phyloP scores from a whole-genome alignment of 2,329 filamentous ascomycete genomes.

The Fusarium penzigii region DNA sequence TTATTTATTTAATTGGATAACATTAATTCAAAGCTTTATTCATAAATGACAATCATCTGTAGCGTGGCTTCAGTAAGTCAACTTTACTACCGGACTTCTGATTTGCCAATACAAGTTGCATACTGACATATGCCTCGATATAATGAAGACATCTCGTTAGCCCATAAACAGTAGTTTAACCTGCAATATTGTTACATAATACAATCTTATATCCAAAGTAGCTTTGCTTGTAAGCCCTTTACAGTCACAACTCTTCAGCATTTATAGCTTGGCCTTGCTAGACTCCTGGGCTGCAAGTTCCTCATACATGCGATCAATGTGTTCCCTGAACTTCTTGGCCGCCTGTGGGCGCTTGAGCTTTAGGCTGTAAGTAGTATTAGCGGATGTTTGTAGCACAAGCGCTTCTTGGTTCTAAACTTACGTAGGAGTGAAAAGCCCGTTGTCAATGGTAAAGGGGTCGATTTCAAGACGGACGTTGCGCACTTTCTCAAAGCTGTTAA shows the following conservation, averaged over 20 bases:
- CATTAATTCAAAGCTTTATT: neutral
- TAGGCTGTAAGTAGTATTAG: slow-evolving; percentile 42
- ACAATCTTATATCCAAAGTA: neutral
- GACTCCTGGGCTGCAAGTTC: slow-evolving; percentile 41
- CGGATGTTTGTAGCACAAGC: neutral
- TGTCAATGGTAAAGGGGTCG: slow-evolving; percentile 92
- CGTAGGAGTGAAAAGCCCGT: slow-evolving; percentile 86
- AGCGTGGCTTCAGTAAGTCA: neutral
- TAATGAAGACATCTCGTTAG: no score
- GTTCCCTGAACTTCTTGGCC: slow-evolving; percentile 50
- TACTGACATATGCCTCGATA: no score
- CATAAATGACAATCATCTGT: neutral
- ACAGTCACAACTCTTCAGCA: slow-evolving; percentile 1
- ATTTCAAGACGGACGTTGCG: slow-evolving; percentile 72
- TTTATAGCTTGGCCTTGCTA: slow-evolving; percentile 28
- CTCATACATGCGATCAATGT: slow-evolving; percentile 59
- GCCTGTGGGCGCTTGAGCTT: slow-evolving; percentile 62
- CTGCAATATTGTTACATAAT: neutral
- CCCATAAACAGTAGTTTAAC: neutral
- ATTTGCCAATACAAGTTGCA: no score
- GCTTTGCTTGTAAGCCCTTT: slow-evolving; percentile 3
- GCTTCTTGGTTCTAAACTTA: slow-evolving; percentile 51
- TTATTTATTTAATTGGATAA: neutral
- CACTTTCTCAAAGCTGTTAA: slow-evolving; percentile 88
- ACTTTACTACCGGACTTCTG: no score